Conservation (phyloP, 495 filamentous ascomycete genomes). For the Penicillium waksmanii region DNA sequence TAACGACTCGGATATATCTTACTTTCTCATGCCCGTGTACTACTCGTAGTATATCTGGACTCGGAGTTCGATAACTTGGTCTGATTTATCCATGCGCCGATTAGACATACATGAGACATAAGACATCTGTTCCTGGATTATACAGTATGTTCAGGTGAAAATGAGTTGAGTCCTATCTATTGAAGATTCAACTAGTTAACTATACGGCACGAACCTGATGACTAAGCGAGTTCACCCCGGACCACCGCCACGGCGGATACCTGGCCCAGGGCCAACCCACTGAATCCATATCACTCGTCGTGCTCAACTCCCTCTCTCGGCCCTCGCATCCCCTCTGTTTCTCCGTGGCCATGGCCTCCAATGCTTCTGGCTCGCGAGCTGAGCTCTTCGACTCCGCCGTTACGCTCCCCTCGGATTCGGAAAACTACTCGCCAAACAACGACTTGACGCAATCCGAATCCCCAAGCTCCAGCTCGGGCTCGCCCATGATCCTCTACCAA, state of each 20-base stretch:
- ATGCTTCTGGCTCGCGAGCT: constrained; percentile 49
- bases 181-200: too few species aligned
- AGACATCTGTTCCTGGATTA: too few species aligned
- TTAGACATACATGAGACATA: too few species aligned
- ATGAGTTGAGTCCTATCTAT: too few species aligned
- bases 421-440: constrained; percentile 80
- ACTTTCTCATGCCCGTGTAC: too few species aligned
- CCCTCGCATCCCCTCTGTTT: neutral
- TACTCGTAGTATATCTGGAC: too few species aligned
- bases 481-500: constrained; percentile 84
- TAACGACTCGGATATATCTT: too few species aligned
- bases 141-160: too few species aligned
- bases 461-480: constrained; percentile 66
- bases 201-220: too few species aligned
- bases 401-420: constrained; percentile 88
- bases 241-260: neutral
- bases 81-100: too few species aligned
- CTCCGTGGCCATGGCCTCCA: constrained; percentile 44
- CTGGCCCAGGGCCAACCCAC: neutral
- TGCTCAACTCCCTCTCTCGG: neutral
- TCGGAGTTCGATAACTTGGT: too few species aligned
- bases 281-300: neutral
- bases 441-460: constrained; percentile 52
- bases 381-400: constrained; percentile 77
- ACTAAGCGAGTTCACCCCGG: neutral